Evolutionary conservation across 441 rosid genomes (phyloP).

Genomic region (Euphorbia celastroides): DNA sequence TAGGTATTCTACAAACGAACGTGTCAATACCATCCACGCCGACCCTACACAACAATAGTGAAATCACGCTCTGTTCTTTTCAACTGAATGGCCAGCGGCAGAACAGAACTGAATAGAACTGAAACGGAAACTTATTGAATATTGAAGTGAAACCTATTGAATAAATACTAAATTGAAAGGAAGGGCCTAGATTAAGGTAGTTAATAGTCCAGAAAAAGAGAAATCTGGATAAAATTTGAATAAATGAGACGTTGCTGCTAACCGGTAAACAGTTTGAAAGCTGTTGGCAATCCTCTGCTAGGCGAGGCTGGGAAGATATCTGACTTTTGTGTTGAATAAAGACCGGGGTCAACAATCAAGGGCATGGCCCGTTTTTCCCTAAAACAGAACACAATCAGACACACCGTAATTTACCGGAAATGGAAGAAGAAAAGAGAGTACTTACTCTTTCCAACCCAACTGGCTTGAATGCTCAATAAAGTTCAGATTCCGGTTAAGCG

Average conservation of each 20-base stretch:
- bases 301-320: conserved; percentile 78
- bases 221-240: too few species aligned
- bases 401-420: conserved; percentile 18
- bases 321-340: conserved; percentile 55
- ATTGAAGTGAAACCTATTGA: too few species aligned
- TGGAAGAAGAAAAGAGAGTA: background rate
- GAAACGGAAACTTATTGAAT: too few species aligned
- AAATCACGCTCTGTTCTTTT: too few species aligned
- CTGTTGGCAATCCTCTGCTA: conserved; percentile 69
- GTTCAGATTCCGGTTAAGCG: conserved; percentile 64
- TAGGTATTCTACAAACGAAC: conserved; percentile 70
- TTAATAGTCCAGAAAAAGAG: too few species aligned
- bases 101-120: too few species aligned
- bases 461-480: conserved; percentile 82
- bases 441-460: conserved; percentile 93
- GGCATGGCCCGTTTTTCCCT: conserved; percentile 97
- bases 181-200: too few species aligned
- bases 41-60: conserved; percentile 66
- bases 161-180: too few species aligned
- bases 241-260: conserved; percentile 25
- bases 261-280: conserved; percentile 91
- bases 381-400: conserved; percentile 23
- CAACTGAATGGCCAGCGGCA: too few species aligned
- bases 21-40: conserved; percentile 94
- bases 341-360: conserved; percentile 91